phyloP scores from a whole-genome alignment of 257 asterid genomes.

The Solanum ossicruentum region DNA sequence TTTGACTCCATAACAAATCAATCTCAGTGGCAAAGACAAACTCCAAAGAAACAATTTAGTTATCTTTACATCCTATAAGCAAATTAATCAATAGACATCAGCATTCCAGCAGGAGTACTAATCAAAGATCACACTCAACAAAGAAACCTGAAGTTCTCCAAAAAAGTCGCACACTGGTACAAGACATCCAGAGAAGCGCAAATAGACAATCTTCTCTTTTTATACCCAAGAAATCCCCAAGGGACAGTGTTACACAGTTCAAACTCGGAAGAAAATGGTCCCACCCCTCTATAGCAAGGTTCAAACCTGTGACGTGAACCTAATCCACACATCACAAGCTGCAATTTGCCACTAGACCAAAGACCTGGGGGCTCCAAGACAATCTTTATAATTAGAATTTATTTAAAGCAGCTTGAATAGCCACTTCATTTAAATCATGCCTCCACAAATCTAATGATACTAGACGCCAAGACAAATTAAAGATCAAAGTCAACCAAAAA shows the following conservation, averaged over 20 bases:
- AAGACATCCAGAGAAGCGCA: neutral
- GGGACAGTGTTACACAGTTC: neutral
- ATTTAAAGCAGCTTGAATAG: neutral
- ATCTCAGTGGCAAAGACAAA: neutral
- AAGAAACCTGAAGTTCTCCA: neutral
- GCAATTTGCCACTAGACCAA: neutral
- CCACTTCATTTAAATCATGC: neutral
- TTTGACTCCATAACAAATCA: neutral
- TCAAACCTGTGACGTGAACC: neutral
- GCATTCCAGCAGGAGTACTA: neutral
- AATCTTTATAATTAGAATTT: neutral
- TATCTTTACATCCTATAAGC: neutral
- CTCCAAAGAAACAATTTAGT: neutral
- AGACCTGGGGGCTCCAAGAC: neutral
- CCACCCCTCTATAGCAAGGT: neutral
- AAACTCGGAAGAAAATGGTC: neutral
- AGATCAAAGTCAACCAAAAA: neutral
- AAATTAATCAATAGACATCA: neutral
- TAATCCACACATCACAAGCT: neutral
- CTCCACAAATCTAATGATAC: neutral
- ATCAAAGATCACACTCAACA: neutral
- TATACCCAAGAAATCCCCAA: neutral
- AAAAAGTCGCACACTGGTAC: neutral
- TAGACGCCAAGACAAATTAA: neutral
- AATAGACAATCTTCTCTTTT: neutral